Conservation (phyloP, 2,329 filamentous ascomycete genomes). For the Truncatella angustata region DNA sequence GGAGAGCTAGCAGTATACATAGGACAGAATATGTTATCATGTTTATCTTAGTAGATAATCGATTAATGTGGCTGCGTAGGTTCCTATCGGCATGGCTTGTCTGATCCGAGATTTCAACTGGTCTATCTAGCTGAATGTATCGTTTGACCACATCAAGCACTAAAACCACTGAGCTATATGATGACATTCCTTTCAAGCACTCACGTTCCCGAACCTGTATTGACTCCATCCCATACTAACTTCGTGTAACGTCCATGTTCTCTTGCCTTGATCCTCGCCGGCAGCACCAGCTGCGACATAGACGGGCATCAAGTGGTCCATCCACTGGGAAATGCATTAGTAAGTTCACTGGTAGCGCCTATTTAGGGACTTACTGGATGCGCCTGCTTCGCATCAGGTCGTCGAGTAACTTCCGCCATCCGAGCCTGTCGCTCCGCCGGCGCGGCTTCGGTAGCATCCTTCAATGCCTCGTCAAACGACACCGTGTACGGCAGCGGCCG, state of each 20-base stretch:
- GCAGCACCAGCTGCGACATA: slow-evolving; percentile 46
- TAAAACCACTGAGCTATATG: too few species aligned
- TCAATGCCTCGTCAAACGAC: slow-evolving; percentile 67
- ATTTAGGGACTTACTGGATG: slow-evolving; percentile 34
- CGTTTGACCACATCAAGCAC: too few species aligned
- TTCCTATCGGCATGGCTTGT: too few species aligned
- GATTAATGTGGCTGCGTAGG: too few species aligned
- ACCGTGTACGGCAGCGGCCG: slow-evolving; percentile 53
- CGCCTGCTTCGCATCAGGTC: slow-evolving; percentile 45
- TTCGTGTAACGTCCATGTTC: slow-evolving; percentile 46
- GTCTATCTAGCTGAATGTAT: too few species aligned
- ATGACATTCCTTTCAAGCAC: too few species aligned
- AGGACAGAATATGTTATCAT: too few species aligned
- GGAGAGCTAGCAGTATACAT: too few species aligned
- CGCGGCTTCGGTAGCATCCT: slow-evolving; percentile 57
- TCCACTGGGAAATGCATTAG: slow-evolving; percentile 2
- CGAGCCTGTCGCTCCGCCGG: slow-evolving; percentile 34
- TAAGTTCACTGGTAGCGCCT: too few species aligned
- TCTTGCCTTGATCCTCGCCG: slow-evolving; percentile 38
- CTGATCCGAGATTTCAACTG: too few species aligned
- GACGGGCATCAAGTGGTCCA: slow-evolving; percentile 50
- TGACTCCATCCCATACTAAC: slow-evolving; percentile 45
- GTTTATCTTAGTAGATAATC: too few species aligned
- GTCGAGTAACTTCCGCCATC: slow-evolving; percentile 37
- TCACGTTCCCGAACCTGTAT: slow-evolving; percentile 42